Percentiles rank a stretch among this genome's conserved stretches.
Conservation (phyloP, 2,329 filamentous ascomycete genomes). For the Ophiostoma ips region DNA sequence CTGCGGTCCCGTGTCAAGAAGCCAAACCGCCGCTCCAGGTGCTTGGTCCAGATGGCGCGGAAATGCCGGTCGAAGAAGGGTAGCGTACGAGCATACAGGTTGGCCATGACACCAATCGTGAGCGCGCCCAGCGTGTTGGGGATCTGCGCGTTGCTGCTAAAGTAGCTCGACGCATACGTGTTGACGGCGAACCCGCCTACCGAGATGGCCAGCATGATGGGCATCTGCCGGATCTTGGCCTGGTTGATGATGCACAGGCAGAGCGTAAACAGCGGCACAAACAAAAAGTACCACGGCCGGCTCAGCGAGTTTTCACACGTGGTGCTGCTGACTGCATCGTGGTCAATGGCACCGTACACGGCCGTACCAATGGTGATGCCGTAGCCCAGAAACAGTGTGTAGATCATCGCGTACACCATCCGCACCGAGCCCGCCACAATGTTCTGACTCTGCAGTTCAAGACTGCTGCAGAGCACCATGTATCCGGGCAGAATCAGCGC, state of each 20-base stretch:
- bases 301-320: constrained; percentile 25
- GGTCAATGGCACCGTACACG: constrained; percentile 48
- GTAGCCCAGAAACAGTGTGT: constrained; percentile 58
- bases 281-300: constrained; percentile 37
- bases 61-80: constrained; percentile 41
- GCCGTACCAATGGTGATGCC: constrained; percentile 55
- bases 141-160: constrained; percentile 58
- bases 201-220: constrained; percentile 62
- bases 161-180: constrained; percentile 54
- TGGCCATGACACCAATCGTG: constrained; percentile 62
- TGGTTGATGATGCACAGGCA: constrained; percentile 52
- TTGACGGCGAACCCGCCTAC: constrained; percentile 63
- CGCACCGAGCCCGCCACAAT: constrained; percentile 58
- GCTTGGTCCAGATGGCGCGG: constrained; percentile 38
- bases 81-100: constrained; percentile 60
- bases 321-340: constrained; percentile 32
- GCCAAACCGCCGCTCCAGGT: constrained; percentile 24
- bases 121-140: constrained; percentile 67
- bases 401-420: constrained; percentile 62
- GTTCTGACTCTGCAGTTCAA: constrained; percentile 56
- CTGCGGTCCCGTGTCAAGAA: constrained; percentile 17
- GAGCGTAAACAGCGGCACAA: constrained; percentile 54
- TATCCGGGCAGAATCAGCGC: constrained; percentile 62
- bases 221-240: constrained; percentile 64
- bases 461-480: constrained; percentile 42